Percentiles rank a stretch among this genome's conserved stretches.
Conservation (phyloP, 2,329 filamentous ascomycete species). For the Colletotrichum euphorbiae region DNA sequence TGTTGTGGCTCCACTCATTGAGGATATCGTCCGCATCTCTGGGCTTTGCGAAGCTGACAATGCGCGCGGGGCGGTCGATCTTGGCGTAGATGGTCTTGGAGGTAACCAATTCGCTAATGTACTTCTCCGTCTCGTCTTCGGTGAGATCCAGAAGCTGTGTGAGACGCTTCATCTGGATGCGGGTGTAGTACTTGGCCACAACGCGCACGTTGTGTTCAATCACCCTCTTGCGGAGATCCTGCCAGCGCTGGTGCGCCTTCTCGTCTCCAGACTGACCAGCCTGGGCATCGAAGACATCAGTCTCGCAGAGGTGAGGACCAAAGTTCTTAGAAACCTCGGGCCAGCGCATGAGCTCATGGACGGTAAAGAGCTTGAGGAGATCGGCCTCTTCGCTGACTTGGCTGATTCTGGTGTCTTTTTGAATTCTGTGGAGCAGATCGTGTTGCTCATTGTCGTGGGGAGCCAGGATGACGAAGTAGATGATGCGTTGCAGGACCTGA, state of each 20-base stretch:
- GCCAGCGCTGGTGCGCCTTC: slow-evolving; percentile 88
- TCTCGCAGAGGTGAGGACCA: slow-evolving; percentile 86
- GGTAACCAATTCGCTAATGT: slow-evolving; percentile 96
- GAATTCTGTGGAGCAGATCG: slow-evolving; percentile 93
- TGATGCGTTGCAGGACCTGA: slow-evolving; percentile 90
- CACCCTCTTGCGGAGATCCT: slow-evolving; percentile 95
- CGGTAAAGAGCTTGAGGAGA: slow-evolving; percentile 92
- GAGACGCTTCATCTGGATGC: slow-evolving; percentile 91
- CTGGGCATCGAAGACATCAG: slow-evolving; percentile 86
- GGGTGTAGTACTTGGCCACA: slow-evolving; percentile 98
- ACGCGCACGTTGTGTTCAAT: slow-evolving; percentile 99
- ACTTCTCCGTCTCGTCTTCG: slow-evolving; percentile 98
- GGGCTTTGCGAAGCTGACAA: slow-evolving; percentile 95
- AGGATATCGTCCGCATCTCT: slow-evolving; percentile 94
- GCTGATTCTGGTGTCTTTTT: slow-evolving; percentile 83
- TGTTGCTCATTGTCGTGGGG: slow-evolving; percentile 99
- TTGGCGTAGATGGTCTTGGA: slow-evolving; percentile 98
- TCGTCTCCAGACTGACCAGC: slow-evolving; percentile 75
- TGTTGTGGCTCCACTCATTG: slow-evolving; percentile 99
- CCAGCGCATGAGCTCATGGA: slow-evolving; percentile 98
- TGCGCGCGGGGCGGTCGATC: slow-evolving; percentile 91
- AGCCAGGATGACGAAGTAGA: slow-evolving; percentile 96
- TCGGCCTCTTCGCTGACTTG: slow-evolving; percentile 84
- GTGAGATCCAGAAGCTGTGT: slow-evolving; percentile 91
- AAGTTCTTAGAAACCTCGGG: slow-evolving; percentile 91